Conservation (phyloP, 2,329 filamentous ascomycete genomes). For the Chaetomiaceae sp. region DNA sequence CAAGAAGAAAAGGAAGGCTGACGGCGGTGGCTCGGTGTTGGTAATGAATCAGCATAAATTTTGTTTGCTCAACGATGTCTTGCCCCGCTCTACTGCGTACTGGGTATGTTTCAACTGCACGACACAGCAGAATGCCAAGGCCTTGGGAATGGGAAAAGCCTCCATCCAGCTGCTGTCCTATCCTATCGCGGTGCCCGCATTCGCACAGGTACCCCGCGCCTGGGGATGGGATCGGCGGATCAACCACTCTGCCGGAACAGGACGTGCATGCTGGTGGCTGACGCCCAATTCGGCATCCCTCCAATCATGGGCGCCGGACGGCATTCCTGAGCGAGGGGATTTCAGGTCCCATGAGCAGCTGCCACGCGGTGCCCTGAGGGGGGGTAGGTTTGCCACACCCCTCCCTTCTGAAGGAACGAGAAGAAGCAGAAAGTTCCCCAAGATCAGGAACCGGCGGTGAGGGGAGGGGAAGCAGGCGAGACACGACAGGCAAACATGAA, state of each 20-base stretch:
- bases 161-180: neutral
- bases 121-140: slow-evolving; percentile 3
- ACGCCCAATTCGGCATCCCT: neutral
- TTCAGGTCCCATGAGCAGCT: slow-evolving; percentile 12
- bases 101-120: slow-evolving; percentile 11
- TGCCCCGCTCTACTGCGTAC: no score
- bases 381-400: slow-evolving; percentile 2
- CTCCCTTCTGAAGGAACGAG: no score
- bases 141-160: neutral
- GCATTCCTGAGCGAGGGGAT: neutral
- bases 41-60: no score
- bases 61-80: no score
- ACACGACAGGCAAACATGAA: neutral
- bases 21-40: no score
- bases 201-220: slow-evolving; percentile 8
- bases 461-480: no score
- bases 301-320: slow-evolving; percentile 5
- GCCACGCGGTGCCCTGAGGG: slow-evolving; percentile 6
- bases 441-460: neutral
- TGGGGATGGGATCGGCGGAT: slow-evolving; percentile 19
- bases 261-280: slow-evolving; percentile 3
- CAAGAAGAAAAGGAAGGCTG: no score
- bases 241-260: slow-evolving; percentile 21
- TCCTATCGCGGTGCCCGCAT: neutral
- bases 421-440: neutral